These are phyloP conservation scores for Berkeleyomyces rouxiae DNA, from an alignment of 2,329 filamentous ascomycete genomes.

Conservation along the genomic window DNA sequence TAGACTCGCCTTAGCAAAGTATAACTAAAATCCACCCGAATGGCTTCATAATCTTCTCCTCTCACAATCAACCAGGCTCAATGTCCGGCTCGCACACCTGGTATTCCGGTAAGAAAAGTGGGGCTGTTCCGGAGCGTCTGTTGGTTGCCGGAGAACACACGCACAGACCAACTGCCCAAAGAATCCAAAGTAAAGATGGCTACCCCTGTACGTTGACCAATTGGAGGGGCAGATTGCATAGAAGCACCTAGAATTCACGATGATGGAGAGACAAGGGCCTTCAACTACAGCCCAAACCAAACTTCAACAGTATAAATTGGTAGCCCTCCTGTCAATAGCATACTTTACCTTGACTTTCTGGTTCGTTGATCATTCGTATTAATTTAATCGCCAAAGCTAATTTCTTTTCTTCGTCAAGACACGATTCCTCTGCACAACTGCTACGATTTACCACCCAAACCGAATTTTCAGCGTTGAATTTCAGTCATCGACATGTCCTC, in stretches of 20 bases:
- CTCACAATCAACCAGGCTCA: not conserved
- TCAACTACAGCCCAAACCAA: not conserved
- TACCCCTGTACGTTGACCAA: conserved; percentile 9
- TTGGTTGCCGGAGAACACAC: not conserved
- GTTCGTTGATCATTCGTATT: not conserved
- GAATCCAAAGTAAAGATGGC: not conserved
- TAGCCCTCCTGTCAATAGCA: not conserved
- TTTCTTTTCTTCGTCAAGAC: conserved; percentile 2
- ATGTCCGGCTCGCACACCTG: not conserved
- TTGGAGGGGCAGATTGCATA: conserved; percentile 8
- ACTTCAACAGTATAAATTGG: conserved; percentile 9
- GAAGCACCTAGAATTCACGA: conserved; percentile 15
- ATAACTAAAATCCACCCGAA: no score
- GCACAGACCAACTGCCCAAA: conserved; percentile 10
- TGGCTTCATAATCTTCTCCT: no score
- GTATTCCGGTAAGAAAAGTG: conserved; percentile 5
- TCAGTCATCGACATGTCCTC: conserved; percentile 32
- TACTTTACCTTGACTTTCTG: not conserved
- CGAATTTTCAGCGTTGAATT: not conserved
- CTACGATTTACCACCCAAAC: not conserved
- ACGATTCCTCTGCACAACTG: not conserved
- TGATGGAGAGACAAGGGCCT: not conserved
- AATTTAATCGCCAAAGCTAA: not conserved
- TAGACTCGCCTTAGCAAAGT: no score
- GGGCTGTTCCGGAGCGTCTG: not conserved